These are phyloP conservation scores for Sugiyamaella neomexicana DNA, from an alignment of 1,139 yeast species.

Conservation along the genomic window DNA sequence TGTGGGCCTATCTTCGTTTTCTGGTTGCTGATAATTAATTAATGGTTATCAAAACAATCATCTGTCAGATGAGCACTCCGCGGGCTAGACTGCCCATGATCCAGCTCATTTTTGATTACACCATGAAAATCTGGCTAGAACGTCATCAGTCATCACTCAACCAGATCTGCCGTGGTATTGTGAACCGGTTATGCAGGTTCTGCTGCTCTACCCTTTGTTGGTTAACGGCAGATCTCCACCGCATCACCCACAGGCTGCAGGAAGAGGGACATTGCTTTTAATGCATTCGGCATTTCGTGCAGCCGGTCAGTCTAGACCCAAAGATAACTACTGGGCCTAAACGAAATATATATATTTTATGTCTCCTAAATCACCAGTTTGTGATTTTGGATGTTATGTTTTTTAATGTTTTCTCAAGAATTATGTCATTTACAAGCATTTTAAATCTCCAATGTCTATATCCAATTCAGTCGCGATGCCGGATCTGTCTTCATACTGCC, in stretches of 20 bases:
- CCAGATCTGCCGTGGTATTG: no score
- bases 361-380: no score
- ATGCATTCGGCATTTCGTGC: neutral
- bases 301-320: neutral
- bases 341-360: no score
- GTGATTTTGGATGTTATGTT: no score
- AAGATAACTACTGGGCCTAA: neutral
- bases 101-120: neutral
- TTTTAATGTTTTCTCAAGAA: neutral
- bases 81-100: neutral
- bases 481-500: slow-evolving; percentile 1
- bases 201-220: neutral
- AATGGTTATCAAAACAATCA: no score
- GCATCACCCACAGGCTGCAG: no score
- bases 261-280: neutral
- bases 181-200: no score
- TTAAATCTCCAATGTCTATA: neutral
- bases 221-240: neutral
- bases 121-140: no score
- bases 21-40: slow-evolving; percentile 11
- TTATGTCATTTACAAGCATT: neutral
- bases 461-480: neutral
- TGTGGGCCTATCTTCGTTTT: slow-evolving; percentile 38
- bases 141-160: no score
- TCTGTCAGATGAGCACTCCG: no score